phyloP scores from a whole-genome alignment of 2,329 filamentous ascomycete species.

The Zymoseptoria ardabiliae region DNA sequence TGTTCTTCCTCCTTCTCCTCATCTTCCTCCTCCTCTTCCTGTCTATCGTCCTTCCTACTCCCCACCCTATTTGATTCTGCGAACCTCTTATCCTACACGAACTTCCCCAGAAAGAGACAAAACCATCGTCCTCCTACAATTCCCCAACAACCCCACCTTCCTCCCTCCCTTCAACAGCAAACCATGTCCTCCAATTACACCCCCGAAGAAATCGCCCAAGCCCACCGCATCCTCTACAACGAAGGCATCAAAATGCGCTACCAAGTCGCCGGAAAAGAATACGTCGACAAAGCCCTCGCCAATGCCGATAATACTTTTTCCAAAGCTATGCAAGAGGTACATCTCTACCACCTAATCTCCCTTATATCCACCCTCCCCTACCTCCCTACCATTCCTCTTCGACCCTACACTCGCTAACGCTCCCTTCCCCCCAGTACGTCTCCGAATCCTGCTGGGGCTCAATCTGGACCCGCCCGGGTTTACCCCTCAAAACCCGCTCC shows the following conservation, averaged over 20 bases:
- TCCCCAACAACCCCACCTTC: not conserved
- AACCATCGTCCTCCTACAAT: not conserved
- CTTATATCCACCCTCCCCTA: not conserved
- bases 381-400: not conserved
- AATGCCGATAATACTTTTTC: conserved; percentile 54
- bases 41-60: not conserved
- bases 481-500: conserved; percentile 53
- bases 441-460: conserved; percentile 60
- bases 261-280: conserved; percentile 53
- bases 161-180: not conserved
- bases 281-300: conserved; percentile 52
- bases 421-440: conserved; percentile 31
- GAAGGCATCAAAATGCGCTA: conserved; percentile 54
- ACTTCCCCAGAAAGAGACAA: not conserved
- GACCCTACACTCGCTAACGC: too few relatives aligned
- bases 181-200: conserved; percentile 19
- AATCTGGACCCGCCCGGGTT: conserved; percentile 56
- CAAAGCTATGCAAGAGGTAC: conserved; percentile 52
- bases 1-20: not conserved
- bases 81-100: not conserved
- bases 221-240: conserved; percentile 52
- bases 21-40: not conserved
- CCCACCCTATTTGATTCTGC: too few relatives aligned
- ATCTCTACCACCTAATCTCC: too few relatives aligned
- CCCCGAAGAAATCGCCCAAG: conserved; percentile 27